These are phyloP conservation scores for Xylaria longipes DNA, from an alignment of 495 filamentous ascomycete species.

Conservation along the genomic window DNA sequence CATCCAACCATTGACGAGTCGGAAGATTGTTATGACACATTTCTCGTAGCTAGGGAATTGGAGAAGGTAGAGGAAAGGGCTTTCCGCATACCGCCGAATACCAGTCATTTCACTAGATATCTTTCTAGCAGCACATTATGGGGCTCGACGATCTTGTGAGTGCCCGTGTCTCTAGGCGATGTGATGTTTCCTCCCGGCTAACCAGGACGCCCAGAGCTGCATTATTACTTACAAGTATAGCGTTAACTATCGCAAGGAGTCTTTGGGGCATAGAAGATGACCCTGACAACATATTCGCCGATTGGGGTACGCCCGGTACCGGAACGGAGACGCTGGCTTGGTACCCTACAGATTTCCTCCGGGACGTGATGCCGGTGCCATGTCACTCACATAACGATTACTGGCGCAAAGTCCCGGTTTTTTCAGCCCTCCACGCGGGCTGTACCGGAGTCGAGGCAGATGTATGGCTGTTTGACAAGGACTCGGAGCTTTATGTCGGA, in stretches of 20 bases:
- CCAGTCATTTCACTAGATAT: background rate
- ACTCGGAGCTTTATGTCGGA: constrained; percentile 63
- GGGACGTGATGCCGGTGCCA: constrained; percentile 69
- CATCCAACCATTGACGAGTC: background rate
- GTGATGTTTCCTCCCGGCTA: constrained; percentile 25
- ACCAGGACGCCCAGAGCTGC: constrained; percentile 33
- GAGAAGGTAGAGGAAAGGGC: constrained; percentile 6
- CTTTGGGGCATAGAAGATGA: constrained; percentile 62
- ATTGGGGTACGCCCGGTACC: constrained; percentile 59
- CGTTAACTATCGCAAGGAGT: constrained; percentile 56
- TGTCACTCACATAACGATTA: constrained; percentile 94
- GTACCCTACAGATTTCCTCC: constrained; percentile 80
- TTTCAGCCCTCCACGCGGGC: constrained; percentile 67
- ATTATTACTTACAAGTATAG: constrained; percentile 51
- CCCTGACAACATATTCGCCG: constrained; percentile 58
- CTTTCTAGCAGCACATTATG: constrained; percentile 27
- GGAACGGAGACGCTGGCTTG: constrained; percentile 57
- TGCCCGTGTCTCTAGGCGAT: constrained; percentile 12
- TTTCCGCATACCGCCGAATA: background rate
- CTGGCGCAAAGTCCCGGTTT: constrained; percentile 76
- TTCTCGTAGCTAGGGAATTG: constrained; percentile 1
- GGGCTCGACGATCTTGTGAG: constrained; percentile 45
- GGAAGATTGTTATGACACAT: background rate
- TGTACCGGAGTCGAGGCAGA: constrained; percentile 86
- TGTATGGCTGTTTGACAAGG: constrained; percentile 79